Evolutionary conservation across 345 rosid genomes (phyloP).

Genomic region (Ailanthus altissimus): DNA sequence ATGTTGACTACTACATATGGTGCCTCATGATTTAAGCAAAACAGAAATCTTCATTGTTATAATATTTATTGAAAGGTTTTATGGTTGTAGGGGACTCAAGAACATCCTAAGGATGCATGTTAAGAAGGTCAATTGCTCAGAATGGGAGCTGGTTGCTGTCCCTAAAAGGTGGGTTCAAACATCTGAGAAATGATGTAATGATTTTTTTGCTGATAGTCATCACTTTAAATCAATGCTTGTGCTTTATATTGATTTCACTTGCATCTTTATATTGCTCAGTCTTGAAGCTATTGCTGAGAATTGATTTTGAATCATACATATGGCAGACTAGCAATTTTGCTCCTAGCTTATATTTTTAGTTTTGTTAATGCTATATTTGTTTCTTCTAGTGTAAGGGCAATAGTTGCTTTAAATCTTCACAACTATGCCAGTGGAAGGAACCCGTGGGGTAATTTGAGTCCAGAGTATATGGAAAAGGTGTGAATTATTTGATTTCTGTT

Average conservation of each 20-base stretch:
- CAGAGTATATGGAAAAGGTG: slow-evolving; percentile 88
- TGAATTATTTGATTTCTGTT: neutral
- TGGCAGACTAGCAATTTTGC: neutral
- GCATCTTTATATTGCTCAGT: slow-evolving; percentile 2
- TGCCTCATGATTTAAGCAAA: neutral
- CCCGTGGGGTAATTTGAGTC: slow-evolving; percentile 90
- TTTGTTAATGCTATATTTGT: neutral
- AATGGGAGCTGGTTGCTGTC: slow-evolving; percentile 87
- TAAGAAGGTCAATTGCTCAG: slow-evolving; percentile 74
- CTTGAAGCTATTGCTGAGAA: slow-evolving; percentile 4
- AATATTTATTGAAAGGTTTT: slow-evolving; percentile 15
- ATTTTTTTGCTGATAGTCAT: slow-evolving; percentile 3
- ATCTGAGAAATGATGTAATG: neutral
- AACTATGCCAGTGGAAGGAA: slow-evolving; percentile 94
- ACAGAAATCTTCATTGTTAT: slow-evolving; percentile 2
- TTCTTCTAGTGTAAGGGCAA: slow-evolving; percentile 76
- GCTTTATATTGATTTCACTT: neutral
- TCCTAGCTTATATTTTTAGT: neutral
- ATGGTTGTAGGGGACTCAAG: slow-evolving; percentile 74
- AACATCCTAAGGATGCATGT: slow-evolving; percentile 80
- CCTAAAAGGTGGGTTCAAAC: slow-evolving; percentile 75
- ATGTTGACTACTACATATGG: neutral
- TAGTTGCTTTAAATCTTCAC: slow-evolving; percentile 87
- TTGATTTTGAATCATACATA: neutral
- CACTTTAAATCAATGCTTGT: neutral